Percentiles rank a stretch among this genome's conserved stretches.
These are phyloP conservation scores for Sequoiadendron giganteum DNA, from an alignment of 75 land plant genomes.

Conservation along the genomic window DNA sequence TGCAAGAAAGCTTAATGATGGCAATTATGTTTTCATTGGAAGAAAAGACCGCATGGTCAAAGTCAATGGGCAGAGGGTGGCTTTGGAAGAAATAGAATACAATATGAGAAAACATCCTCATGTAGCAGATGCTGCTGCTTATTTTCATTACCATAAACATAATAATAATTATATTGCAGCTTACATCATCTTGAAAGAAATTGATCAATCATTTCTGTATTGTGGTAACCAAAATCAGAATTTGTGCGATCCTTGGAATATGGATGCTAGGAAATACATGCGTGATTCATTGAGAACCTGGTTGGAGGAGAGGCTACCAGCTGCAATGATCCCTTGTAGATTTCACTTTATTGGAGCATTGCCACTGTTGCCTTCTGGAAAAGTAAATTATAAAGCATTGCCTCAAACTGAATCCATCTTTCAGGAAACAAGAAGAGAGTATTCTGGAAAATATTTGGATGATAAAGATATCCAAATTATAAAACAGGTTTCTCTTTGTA, in stretches of 20 bases:
- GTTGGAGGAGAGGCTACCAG: slow-evolving; percentile 53
- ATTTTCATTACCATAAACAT: slow-evolving; percentile 15
- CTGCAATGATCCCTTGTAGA: slow-evolving; percentile 56
- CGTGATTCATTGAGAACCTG: slow-evolving; percentile 35
- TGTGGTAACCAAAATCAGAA: background rate
- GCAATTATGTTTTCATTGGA: slow-evolving; percentile 64
- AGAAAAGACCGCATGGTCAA: slow-evolving; percentile 75
- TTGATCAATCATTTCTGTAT: background rate
- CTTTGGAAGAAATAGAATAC: slow-evolving; percentile 73
- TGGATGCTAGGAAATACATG: slow-evolving; percentile 3
- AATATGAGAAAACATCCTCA: slow-evolving; percentile 54
- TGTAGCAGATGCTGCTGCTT: slow-evolving; percentile 58
- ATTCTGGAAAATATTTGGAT: background rate
- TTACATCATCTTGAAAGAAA: slow-evolving; percentile 29
- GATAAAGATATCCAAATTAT: slow-evolving; percentile 24
- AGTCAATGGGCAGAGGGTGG: slow-evolving; percentile 66
- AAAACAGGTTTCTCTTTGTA: slow-evolving; percentile 29
- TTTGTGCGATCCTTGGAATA: background rate
- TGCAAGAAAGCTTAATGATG: slow-evolving; percentile 51
- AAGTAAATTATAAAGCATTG: slow-evolving; percentile 54
- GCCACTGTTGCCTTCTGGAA: slow-evolving; percentile 61
- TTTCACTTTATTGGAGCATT: slow-evolving; percentile 30
- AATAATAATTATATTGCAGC: slow-evolving; percentile 27
- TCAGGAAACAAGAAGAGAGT: background rate
- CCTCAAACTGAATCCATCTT: slow-evolving; percentile 7